Percentiles rank a stretch among this genome's conserved stretches.
Conservation (phyloP, 345 rosid genomes). For the Sonneratia caseolaris region DNA sequence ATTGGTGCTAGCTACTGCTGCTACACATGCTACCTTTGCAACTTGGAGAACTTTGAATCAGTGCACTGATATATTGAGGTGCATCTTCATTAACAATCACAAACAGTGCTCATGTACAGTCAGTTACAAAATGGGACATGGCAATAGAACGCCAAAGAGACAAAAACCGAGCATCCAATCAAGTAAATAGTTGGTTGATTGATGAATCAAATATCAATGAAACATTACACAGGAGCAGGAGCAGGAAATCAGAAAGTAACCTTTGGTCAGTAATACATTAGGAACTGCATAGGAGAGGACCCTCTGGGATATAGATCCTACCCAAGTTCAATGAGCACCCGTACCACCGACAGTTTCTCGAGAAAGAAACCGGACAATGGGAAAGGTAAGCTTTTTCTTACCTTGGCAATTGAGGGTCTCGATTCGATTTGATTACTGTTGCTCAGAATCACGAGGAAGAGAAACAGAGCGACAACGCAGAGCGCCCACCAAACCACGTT, state of each 20-base stretch:
- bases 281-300: not conserved
- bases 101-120: not conserved
- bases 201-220: not conserved
- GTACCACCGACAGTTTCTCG: constrained; percentile 1
- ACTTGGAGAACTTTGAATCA: not conserved
- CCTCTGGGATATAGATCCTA: not conserved
- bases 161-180: not conserved
- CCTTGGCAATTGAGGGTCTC: constrained; percentile 40
- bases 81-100: not conserved
- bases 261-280: not conserved
- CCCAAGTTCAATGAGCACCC: not conserved
- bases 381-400: constrained; percentile 8
- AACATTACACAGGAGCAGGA: not conserved
- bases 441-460: constrained; percentile 49
- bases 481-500: constrained; percentile 64
- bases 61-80: not conserved
- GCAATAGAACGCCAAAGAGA: not conserved
- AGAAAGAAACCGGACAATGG: not conserved
- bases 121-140: not conserved
- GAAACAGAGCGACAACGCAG: constrained; percentile 20
- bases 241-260: not conserved
- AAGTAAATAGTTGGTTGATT: not conserved
- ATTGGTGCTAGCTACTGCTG: not conserved
- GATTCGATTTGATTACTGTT: constrained; percentile 56
- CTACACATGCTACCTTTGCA: not conserved